phyloP scores from a whole-genome alignment of 108 stramenopile species.

The Stephanodiscus triporus region DNA sequence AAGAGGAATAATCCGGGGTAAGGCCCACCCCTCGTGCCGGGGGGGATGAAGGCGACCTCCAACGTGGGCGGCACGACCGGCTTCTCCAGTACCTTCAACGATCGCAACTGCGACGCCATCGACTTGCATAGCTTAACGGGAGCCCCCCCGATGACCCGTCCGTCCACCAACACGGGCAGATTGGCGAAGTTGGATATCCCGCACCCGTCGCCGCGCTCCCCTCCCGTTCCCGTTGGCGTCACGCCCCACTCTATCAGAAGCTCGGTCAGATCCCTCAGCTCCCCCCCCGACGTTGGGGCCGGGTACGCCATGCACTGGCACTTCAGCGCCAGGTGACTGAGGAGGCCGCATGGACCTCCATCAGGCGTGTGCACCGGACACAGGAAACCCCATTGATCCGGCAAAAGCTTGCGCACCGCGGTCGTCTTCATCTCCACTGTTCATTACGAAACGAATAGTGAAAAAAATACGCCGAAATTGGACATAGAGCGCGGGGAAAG shows the following conservation, averaged over 20 bases:
- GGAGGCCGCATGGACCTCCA: constrained; percentile 97
- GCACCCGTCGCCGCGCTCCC: constrained; percentile 70
- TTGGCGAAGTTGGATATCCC: constrained; percentile 48
- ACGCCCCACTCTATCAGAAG: constrained; percentile 77
- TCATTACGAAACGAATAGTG: neutral
- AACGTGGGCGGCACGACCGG: constrained; percentile 68
- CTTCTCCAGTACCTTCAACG: constrained; percentile 69
- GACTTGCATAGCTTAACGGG: constrained; percentile 57
- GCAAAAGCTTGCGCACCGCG: constrained; percentile 96
- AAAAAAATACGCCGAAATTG: neutral
- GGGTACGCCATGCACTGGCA: constrained; percentile 74
- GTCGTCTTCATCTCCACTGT: constrained; percentile 99
- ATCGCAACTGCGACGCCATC: constrained; percentile 72
- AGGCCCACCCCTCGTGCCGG: constrained; percentile 77
- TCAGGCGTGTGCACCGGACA: constrained; percentile 99
- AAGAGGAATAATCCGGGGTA: constrained; percentile 95
- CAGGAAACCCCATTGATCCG: constrained; percentile 98
- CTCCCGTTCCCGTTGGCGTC: constrained; percentile 64
- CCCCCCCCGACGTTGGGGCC: constrained; percentile 49
- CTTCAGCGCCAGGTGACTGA: constrained; percentile 93
- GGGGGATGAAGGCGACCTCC: constrained; percentile 81
- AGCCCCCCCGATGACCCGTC: constrained; percentile 75
- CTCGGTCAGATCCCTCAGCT: constrained; percentile 60
- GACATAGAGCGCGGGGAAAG: too few relatives aligned
- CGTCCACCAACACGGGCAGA: constrained; percentile 83